Evolutionary conservation across 345 rosid species (phyloP).

Genomic region (Mallotus nudiflorus): DNA sequence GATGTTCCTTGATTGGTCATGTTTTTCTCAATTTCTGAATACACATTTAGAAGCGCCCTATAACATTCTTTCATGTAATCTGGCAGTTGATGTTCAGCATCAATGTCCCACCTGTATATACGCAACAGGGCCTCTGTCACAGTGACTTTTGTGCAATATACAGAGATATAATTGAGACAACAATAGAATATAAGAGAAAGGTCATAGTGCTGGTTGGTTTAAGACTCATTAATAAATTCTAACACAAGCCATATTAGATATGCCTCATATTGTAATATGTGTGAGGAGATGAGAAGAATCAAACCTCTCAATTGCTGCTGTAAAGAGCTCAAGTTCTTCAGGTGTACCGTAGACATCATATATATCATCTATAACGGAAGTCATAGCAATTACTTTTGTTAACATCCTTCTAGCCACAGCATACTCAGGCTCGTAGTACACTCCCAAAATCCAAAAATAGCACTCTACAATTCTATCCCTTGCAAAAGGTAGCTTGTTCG

Average conservation of each 20-base stretch:
- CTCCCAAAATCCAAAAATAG: slow-evolving; percentile 26
- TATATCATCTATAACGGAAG: slow-evolving; percentile 24
- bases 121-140: not conserved
- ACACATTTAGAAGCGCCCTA: slow-evolving; percentile 10
- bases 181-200: no score
- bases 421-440: slow-evolving; percentile 27
- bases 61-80: slow-evolving; percentile 20
- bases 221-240: no score
- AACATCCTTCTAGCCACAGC: slow-evolving; percentile 3
- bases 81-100: slow-evolving; percentile 8
- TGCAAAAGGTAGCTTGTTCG: slow-evolving; percentile 27
- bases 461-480: slow-evolving; percentile 27
- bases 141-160: no score
- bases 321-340: slow-evolving; percentile 27
- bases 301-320: slow-evolving; percentile 25
- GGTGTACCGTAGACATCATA: slow-evolving; percentile 24
- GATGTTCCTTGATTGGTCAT: no score
- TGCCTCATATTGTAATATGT: no score
- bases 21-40: slow-evolving; percentile 14
- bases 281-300: no score
- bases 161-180: no score
- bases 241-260: no score
- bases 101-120: slow-evolving; percentile 23
- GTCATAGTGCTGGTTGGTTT: no score
- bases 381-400: slow-evolving; percentile 17